Evolutionary conservation across 768 basidiomycete genomes (phyloP).

Genomic region (Calocera viscosa): DNA sequence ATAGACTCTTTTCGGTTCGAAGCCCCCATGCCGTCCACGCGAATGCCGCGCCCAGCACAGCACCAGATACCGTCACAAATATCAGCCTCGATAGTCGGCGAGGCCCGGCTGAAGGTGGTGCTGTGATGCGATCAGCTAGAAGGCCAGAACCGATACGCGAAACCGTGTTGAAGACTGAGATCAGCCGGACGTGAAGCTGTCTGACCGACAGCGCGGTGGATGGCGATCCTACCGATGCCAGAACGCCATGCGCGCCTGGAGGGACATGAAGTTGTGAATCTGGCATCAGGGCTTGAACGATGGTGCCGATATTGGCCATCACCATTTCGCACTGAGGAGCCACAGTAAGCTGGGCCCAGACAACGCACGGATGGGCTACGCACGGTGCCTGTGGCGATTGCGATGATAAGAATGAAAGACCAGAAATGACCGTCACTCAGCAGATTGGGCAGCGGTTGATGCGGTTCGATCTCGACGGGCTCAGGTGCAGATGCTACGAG

Average conservation of each 20-base stretch:
- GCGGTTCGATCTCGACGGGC: conserved; percentile 8
- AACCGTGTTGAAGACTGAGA: conserved; percentile 59
- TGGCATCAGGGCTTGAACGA: conserved; percentile 44
- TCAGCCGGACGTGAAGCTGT: conserved; percentile 52
- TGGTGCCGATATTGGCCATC: conserved; percentile 68
- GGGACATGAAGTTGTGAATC: conserved; percentile 21
- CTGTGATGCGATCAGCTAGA: conserved; percentile 46
- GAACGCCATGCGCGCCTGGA: conserved; percentile 14
- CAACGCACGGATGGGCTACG: conserved; percentile 24
- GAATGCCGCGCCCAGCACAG: conserved; percentile 41
- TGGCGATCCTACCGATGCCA: conserved; percentile 9
- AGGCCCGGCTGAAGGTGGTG: conserved; percentile 33
- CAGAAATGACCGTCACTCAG: conserved; percentile 50
- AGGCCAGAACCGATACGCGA: conserved; percentile 57
- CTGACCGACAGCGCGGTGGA: conserved; percentile 26
- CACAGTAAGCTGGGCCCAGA: neutral
- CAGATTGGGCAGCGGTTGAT: conserved; percentile 22
- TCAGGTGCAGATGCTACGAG: conserved; percentile 4
- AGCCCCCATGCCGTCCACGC: conserved; percentile 43
- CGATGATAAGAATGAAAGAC: conserved; percentile 41
- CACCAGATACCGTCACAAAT: conserved; percentile 41
- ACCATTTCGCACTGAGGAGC: conserved; percentile 26
- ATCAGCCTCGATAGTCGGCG: conserved; percentile 48
- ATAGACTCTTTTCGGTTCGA: conserved; percentile 41
- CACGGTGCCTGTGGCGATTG: conserved; percentile 55